Base-by-base conservation (phyloP, 2,329 filamentous ascomycete species). In the Didymella arachidicola region DNA sequence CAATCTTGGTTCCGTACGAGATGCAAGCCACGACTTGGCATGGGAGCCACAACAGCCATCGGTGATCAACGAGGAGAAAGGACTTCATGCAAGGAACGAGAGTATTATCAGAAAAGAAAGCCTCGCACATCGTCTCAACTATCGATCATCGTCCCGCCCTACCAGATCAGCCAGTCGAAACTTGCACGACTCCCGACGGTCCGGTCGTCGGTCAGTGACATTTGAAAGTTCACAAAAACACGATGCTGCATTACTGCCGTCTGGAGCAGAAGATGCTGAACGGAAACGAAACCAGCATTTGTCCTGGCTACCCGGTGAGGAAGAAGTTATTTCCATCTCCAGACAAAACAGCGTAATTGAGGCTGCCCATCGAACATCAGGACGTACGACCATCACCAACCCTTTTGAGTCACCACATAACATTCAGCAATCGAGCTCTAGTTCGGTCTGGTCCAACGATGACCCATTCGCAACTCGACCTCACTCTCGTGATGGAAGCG, bases 31-130 rank as follows among this genome's bases (percentile, higher is more conserved):
- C 14, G 43, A 58, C 12, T 44, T 51, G 11, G 60, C 32, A 25
- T 69, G 67, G 67, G 58, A 62, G 7, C 62, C 64, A 43, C 59
- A 66, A 50, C 52, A 61, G 29, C 58, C 60, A 12, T 49, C 61
- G 30, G 57, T 47, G 34, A 54, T 59, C 18, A 50, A 59, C 30
- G 57, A 58, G 38, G 53, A 55, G 41, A 52, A 48, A 48, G 62
- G 53, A 38, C 47, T 46, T n/a, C 32, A 53, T 32, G 61, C 57
- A 11, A 55, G 58, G 8, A 55, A 60, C 36, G 45, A 50, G 25
- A 62, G 62, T 39, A 27, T 53, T 18, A 34, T 48, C 25, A 38
- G 47, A 6, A 47, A 51, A 22, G 55, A 45, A 45, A 53, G 51
- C 16, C 53, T 53, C 27, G 54, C 43, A 50, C 25, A 58, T 29